Conservation (phyloP, 1,284 basidiomycete genomes). For the Cryptococcus sp. region DNA sequence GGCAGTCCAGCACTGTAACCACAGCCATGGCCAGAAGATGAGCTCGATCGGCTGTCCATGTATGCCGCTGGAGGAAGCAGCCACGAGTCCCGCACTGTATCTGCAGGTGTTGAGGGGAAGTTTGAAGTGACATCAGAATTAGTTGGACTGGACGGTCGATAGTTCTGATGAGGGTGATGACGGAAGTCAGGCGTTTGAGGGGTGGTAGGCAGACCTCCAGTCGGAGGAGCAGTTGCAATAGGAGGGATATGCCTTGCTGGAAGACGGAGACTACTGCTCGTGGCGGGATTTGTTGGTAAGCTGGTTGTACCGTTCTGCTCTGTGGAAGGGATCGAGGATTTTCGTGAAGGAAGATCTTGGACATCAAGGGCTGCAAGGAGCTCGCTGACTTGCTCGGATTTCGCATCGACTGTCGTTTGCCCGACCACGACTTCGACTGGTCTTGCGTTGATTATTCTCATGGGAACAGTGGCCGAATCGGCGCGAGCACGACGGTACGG, state of each 20-base stretch:
- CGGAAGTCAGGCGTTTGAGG: constrained; percentile 19
- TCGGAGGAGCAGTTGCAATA: constrained; percentile 1
- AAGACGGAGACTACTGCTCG: too few relatives aligned
- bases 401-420: not conserved
- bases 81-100: constrained; percentile 29
- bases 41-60: constrained; percentile 20
- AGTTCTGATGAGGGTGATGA: not conserved
- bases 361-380: constrained; percentile 23
- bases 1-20: constrained; percentile 5
- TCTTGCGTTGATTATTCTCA: not conserved
- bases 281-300: too few relatives aligned
- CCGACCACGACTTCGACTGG: not conserved
- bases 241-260: not conserved
- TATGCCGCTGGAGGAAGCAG: constrained; percentile 13
- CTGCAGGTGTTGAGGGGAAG: constrained; percentile 36
- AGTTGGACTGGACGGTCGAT: constrained; percentile 31
- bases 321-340: constrained; percentile 4
- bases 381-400: constrained; percentile 14
- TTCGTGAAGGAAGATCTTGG: not conserved
- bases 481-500: constrained; percentile 24
- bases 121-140: constrained; percentile 35
- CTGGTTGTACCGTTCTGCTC: too few relatives aligned
- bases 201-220: not conserved
- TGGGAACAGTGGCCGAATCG: constrained; percentile 27
- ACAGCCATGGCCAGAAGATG: constrained; percentile 14